phyloP scores from a whole-genome alignment of 371 early-diverging fungal genomes.

The Lichtheimia ramosa region DNA sequence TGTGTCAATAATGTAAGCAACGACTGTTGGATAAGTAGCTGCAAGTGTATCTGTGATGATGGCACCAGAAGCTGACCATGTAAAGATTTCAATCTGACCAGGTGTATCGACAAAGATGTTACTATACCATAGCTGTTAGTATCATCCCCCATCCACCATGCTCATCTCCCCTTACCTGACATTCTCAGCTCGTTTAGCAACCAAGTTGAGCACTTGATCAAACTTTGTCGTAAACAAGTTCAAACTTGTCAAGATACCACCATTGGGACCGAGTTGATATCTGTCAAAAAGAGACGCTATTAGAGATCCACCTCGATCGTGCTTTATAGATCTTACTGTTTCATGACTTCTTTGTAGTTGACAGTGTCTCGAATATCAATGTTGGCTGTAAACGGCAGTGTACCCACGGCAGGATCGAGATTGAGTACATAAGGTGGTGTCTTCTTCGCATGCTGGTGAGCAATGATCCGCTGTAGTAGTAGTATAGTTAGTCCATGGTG shows the following conservation, averaged over 20 bases:
- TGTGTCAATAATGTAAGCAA: constrained; percentile 98
- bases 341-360: constrained; percentile 99
- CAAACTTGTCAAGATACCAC: constrained; percentile 95
- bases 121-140: constrained; percentile 26
- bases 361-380: constrained; percentile 99
- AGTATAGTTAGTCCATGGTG: too few species aligned
- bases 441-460: constrained; percentile 77
- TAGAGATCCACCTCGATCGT: neutral
- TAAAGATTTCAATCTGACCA: constrained; percentile 99
- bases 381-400: constrained; percentile 94
- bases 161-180: constrained; percentile 17
- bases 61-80: constrained; percentile 98
- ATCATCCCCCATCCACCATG: too few species aligned
- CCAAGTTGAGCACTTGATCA: constrained; percentile 88
- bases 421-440: constrained; percentile 91
- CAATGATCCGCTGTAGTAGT: constrained; percentile 76
- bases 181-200: constrained; percentile 76
- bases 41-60: constrained; percentile 97
- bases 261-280: constrained; percentile 98
- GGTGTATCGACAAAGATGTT: constrained; percentile 98
- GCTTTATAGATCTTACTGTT: constrained; percentile 68
- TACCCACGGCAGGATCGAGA: constrained; percentile 97
- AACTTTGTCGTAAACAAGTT: constrained; percentile 98
- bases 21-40: constrained; percentile 88
- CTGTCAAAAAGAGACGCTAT: constrained; percentile 29